Evolutionary conservation across 257 asterid species (phyloP), one percentile per base, ranked within the genome.

Genomic region (Linaria vulgaris): DNA sequence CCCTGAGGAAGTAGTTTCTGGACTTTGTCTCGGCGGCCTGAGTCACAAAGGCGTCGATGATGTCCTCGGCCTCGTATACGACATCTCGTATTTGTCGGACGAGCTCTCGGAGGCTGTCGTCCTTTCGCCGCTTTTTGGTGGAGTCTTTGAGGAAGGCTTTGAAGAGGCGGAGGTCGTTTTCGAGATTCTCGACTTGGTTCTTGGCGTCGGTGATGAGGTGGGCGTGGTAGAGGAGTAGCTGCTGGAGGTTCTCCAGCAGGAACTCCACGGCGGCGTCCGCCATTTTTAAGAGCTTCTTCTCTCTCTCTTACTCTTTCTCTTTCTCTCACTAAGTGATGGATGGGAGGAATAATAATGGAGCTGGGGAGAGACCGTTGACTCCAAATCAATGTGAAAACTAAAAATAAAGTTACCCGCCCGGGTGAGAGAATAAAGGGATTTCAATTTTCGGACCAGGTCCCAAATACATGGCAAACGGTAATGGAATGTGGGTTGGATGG

Each of bases 241-340:
- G 72, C 74, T 59, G 68, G 53, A 81, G 73, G 37, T 75, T 81
- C 65, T 67, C 74, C 0, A 74, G 65, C 15, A 74, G 69, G 53
- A 74, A 74, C 17, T 64, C 72, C 43, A 74, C 71, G 1, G 79
- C 79, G 45, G 75, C 75, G 24, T 74, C 78, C 68, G 78, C 72
- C 79, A 74, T 63, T 53, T 39, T 19, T 15, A 52, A 7, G 38
- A n/a, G n/a, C n/a, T n/a, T n/a, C n/a, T n/a, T n/a, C n/a, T 25
- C 50, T 25, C 48, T 19, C 31, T 13, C 59, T 14, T 16, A 4
- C 44, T 63, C 16, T 14, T 14, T 46, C 20, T 46, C 20, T 15
- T 9, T 13, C 52, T 46, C n/a, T n/a, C n/a, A n/a, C n/a, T n/a
- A n/a, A n/a, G n/a, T n/a, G n/a, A n/a, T n/a, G n/a, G n/a, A n/a